phyloP scores from a whole-genome alignment of 1,139 yeast species.

The Yamadazyma diospyri region DNA sequence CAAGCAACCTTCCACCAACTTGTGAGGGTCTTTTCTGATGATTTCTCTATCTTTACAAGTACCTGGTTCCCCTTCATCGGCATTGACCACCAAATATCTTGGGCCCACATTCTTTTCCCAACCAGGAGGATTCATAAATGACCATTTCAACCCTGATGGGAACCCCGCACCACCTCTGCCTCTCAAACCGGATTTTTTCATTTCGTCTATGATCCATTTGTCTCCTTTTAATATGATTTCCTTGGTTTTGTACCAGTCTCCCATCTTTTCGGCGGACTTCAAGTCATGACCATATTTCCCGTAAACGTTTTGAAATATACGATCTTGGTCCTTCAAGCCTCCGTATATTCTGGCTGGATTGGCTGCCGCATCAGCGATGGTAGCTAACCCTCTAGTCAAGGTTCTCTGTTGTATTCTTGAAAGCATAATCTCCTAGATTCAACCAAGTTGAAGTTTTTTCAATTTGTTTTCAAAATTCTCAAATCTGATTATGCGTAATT shows the following conservation, averaged over 20 bases:
- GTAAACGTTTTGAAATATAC: conserved; percentile 81
- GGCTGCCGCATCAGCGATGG: conserved; percentile 44
- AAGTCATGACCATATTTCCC: conserved; percentile 72
- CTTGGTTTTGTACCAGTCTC: conserved; percentile 89
- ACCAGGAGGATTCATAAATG: conserved; percentile 92
- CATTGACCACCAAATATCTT: conserved; percentile 81
- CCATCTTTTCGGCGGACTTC: conserved; percentile 71
- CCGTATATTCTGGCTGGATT: conserved; percentile 65
- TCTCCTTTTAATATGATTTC: conserved; percentile 80
- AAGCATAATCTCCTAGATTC: neutral
- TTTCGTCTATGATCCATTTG: conserved; percentile 83
- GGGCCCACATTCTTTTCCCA: conserved; percentile 89
- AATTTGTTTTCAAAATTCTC: neutral
- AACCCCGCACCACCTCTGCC: conserved; percentile 95
- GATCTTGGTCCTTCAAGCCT: conserved; percentile 75
- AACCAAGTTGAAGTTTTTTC: conserved; percentile 9
- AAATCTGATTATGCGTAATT: conserved; percentile 17
- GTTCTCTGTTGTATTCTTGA: neutral
- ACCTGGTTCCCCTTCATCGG: conserved; percentile 94
- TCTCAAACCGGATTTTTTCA: conserved; percentile 79
- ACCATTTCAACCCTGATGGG: conserved; percentile 88
- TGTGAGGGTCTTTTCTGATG: conserved; percentile 86
- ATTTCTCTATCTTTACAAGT: conserved; percentile 90
- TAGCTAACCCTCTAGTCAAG: conserved; percentile 25
- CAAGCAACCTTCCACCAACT: conserved; percentile 82